phyloP scores from a whole-genome alignment of 352 stramenopile species.

The Globisporangium yorkense region DNA sequence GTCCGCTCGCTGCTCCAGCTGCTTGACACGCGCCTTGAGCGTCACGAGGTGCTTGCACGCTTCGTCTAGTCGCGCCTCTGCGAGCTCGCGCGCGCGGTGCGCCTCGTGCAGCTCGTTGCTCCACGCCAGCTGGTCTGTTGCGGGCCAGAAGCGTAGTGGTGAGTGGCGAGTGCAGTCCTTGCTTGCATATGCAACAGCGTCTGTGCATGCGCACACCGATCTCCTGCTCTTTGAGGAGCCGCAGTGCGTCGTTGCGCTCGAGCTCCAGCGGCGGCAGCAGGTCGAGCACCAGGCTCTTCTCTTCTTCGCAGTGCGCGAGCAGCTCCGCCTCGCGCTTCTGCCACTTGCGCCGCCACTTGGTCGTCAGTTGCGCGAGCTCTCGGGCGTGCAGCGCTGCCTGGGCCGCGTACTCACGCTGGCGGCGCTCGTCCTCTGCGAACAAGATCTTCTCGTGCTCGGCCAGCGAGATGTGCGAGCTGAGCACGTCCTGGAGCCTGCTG shows the following conservation, averaged over 20 bases:
- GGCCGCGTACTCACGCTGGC: slow-evolving; percentile 20
- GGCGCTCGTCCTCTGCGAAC: slow-evolving; percentile 11
- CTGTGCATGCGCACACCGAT: background rate
- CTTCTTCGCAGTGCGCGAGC: slow-evolving; percentile 13
- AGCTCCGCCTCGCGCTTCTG: slow-evolving; percentile 18
- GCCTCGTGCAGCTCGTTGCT: slow-evolving; percentile 9
- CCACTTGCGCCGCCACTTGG: slow-evolving; percentile 23
- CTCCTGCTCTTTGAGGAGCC: slow-evolving; percentile 24
- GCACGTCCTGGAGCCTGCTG: slow-evolving; percentile 33
- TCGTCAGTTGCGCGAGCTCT: slow-evolving; percentile 21
- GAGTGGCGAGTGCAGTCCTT: background rate
- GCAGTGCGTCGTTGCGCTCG: slow-evolving; percentile 24
- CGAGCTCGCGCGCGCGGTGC: slow-evolving; percentile 8
- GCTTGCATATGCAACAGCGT: background rate
- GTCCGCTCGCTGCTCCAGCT: slow-evolving; percentile 19
- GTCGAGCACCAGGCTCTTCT: slow-evolving; percentile 23
- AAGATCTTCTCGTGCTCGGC: slow-evolving; percentile 45
- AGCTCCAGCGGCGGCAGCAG: slow-evolving; percentile 31
- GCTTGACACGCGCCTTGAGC: slow-evolving; percentile 26
- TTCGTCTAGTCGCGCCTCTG: slow-evolving; percentile 22
- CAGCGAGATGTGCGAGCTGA: slow-evolving; percentile 43
- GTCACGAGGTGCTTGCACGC: slow-evolving; percentile 39
- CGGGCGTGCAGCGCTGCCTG: slow-evolving; percentile 16
- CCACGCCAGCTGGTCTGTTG: slow-evolving; percentile 10
- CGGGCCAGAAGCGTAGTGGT: background rate